Evolutionary conservation across 2,329 filamentous ascomycete species (phyloP).

Genomic region (Basipetospora chlamydospora): DNA sequence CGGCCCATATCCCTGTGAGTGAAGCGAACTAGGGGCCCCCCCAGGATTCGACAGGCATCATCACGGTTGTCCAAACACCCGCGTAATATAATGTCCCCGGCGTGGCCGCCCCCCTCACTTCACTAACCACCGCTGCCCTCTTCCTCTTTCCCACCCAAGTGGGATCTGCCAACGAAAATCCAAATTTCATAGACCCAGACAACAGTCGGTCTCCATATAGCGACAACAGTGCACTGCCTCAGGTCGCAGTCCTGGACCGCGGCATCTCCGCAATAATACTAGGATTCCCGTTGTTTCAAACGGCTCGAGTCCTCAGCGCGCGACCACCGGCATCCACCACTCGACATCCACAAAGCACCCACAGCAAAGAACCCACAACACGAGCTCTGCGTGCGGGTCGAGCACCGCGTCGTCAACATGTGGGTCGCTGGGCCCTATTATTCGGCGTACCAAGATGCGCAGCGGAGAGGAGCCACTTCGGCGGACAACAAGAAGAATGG

Average conservation of each 20-base stretch:
- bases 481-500: conserved; percentile 6
- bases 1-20: not conserved
- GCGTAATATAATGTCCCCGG: conserved; percentile 3
- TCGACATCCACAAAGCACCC: not conserved
- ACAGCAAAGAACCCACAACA: conserved; percentile 6
- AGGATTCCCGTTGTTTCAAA: too few species aligned
- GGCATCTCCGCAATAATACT: too few species aligned
- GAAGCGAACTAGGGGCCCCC: conserved; percentile 1
- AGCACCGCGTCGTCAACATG: conserved; percentile 11
- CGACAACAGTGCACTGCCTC: too few species aligned
- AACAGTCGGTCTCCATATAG: too few species aligned
- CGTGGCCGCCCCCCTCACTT: not conserved
- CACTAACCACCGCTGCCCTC: not conserved
- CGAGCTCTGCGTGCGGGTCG: conserved; percentile 8
- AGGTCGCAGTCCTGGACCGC: too few species aligned
- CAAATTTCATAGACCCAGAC: too few species aligned
- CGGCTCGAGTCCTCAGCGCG: too few species aligned
- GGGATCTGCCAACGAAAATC: too few species aligned
- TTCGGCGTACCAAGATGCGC: conserved; percentile 9
- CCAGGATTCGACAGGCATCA: conserved; percentile 2
- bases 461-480: not conserved
- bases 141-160: too few species aligned
- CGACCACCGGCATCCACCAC: too few species aligned
- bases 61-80: not conserved
- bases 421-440: conserved; percentile 10